Base-by-base conservation (phyloP, 345 rosid genomes). In the Lepidium sativum region DNA sequence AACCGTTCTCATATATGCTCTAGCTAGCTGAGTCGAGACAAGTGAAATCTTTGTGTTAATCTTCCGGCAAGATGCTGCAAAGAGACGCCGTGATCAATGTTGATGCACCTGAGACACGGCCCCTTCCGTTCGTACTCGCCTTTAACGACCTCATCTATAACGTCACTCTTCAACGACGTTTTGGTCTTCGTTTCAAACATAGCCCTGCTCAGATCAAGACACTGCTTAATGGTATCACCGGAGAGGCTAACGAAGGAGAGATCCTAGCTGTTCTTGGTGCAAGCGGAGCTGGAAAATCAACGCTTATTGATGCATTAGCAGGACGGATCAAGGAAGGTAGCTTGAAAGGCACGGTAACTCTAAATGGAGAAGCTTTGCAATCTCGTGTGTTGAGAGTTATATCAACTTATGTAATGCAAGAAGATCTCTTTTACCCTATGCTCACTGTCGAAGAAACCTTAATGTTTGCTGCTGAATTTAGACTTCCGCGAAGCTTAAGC, bases 401-500 rank as follows among this genome's bases (percentile, higher is more conserved):
- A 12, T 88, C 95, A 1, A 88, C 98, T 15, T 88, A 88, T 17
- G 96, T 88, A 43, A 85, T 91, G 96, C 98, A 91, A 86, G 95
- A 91, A 10, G 95, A 91, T 65, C 90, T 88, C 56, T 86, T 91
- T 23, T 91, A 83, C 73, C 86, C 98, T 8, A 81, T 60, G 87
- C 63, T 86, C 38, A 86, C 96, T 1, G 96, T 91, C 21, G 77
- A 76, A 31, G 95, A 91, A 80, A 91, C 96, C 4, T 79, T 91
- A 53, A 80, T 83, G 85, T 91, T 91, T 43, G 86, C 98, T 0
- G 96, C 98, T 6, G 92, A 91, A 40, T 80, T 91, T 52, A 74
- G 95, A 68, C 88, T 91, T 64, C 84, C 98, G 11, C 85, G 90
- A 45, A 78, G 85, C 53, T 54, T 91, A 45, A 74, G 90, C 48